A percentile compares a stretch with the other conserved stretches of the same genome.
Conservation (phyloP, 768 basidiomycete genomes). For the Hygrocybe coccinea region DNA sequence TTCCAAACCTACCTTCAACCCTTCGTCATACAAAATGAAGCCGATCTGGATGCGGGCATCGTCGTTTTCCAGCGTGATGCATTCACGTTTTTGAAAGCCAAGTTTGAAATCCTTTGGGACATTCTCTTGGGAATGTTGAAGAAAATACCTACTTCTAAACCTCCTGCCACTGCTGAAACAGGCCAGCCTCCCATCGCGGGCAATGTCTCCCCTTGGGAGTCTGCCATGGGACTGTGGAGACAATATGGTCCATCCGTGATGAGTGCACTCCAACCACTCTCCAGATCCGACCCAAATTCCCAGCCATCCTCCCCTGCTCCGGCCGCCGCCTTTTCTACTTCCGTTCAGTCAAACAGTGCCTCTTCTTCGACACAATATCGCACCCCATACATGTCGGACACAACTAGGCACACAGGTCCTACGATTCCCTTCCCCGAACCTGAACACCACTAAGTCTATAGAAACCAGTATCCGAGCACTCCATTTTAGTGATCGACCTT, state of each 20-base stretch:
- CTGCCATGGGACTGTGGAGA: conserved; percentile 37
- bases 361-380: neutral
- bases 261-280: conserved; percentile 24
- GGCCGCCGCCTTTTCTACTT: conserved; percentile 19
- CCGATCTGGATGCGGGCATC: conserved; percentile 55
- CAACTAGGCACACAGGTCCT: neutral
- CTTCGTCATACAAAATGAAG: conserved; percentile 55
- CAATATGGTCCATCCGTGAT: conserved; percentile 39
- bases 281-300: conserved; percentile 5
- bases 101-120: conserved; percentile 46
- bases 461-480: neutral
- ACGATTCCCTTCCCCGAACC: conserved; percentile 40
- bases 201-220: conserved; percentile 19
- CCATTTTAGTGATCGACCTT: neutral
- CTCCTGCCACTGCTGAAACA: conserved; percentile 19
- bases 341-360: conserved; percentile 11
- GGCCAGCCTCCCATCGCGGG: conserved; percentile 20
- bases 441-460: conserved; percentile 11
- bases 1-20: conserved; percentile 59
- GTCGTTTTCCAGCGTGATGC: conserved; percentile 48
- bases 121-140: conserved; percentile 41
- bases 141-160: conserved; percentile 30
- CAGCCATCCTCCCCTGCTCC: neutral
- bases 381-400: neutral
- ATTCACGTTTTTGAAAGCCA: conserved; percentile 51